phyloP scores from a whole-genome alignment of 345 rosid genomes.

The Salix caprea region DNA sequence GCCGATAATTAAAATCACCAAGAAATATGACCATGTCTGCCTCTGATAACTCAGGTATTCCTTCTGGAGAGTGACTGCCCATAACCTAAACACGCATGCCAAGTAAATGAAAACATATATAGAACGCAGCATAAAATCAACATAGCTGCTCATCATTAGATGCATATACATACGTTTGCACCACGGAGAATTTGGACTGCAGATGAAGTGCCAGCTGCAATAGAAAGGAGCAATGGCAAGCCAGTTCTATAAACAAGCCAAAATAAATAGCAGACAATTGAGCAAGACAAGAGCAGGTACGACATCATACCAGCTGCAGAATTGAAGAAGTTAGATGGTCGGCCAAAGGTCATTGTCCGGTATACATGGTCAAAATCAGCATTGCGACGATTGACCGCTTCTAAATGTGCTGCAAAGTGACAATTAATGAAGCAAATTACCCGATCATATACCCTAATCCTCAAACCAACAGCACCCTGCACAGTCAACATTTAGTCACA shows the following conservation, averaged over 20 bases:
- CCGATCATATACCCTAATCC: slow-evolving; percentile 61
- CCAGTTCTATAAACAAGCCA: slow-evolving; percentile 70
- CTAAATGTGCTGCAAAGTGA: slow-evolving; percentile 77
- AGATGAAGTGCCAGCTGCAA: slow-evolving; percentile 74
- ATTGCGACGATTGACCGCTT: slow-evolving; percentile 66
- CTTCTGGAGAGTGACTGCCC: slow-evolving; percentile 39
- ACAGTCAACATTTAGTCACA: slow-evolving; percentile 1
- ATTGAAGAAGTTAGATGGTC: slow-evolving; percentile 40
- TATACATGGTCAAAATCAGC: slow-evolving; percentile 74
- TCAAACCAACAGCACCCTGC: slow-evolving; percentile 81
- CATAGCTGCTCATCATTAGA: slow-evolving; percentile 6
- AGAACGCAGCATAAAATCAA: slow-evolving; percentile 12
- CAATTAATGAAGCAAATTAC: slow-evolving; percentile 69
- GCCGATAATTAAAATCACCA: slow-evolving; percentile 93
- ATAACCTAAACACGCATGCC: slow-evolving; percentile 37
- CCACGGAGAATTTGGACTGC: slow-evolving; percentile 54
- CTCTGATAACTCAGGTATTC: slow-evolving; percentile 74
- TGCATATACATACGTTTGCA: slow-evolving; percentile 47
- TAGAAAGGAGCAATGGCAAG: slow-evolving; percentile 70
- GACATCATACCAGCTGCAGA: slow-evolving; percentile 62
- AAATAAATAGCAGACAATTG: slow-evolving; percentile 53
- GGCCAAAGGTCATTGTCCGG: slow-evolving; percentile 56
- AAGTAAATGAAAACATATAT: not conserved
- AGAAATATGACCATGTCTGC: slow-evolving; percentile 94
- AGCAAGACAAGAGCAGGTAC: slow-evolving; percentile 59